phyloP scores from a whole-genome alignment of 345 rosid genomes.

The Barbarea vulgaris region DNA sequence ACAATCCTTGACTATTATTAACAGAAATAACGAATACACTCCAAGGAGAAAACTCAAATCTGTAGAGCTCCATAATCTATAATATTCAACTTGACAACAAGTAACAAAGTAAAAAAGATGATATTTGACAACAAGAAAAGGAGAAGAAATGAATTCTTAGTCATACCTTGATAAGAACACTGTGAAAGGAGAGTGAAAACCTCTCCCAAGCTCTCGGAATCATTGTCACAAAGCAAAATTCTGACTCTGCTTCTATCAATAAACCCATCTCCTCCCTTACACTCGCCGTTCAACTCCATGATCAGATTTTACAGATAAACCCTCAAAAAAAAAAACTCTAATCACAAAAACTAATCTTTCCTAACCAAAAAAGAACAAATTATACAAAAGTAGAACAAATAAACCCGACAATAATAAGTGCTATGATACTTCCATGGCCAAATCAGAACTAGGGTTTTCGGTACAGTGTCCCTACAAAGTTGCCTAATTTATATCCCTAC shows the following conservation, averaged over 20 bases:
- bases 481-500: slow-evolving; percentile 19
- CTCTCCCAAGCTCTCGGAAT: slow-evolving; percentile 70
- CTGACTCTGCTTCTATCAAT: slow-evolving; percentile 97
- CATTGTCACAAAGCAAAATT: slow-evolving; percentile 93
- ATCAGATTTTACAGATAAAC: slow-evolving; percentile 42
- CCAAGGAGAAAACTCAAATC: slow-evolving; percentile 1
- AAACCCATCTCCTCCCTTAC: slow-evolving; percentile 73
- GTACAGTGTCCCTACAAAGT: slow-evolving; percentile 29
- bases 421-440: slow-evolving; percentile 51
- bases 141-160: background rate
- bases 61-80: slow-evolving; percentile 8
- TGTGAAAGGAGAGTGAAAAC: slow-evolving; percentile 74
- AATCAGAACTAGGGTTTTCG: slow-evolving; percentile 28
- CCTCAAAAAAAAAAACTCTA: slow-evolving; percentile 10
- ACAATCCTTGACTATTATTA: background rate
- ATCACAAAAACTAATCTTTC: slow-evolving; percentile 20
- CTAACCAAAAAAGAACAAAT: background rate
- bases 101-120: slow-evolving; percentile 12
- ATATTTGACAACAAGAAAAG: background rate
- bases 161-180: slow-evolving; percentile 92
- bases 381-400: slow-evolving; percentile 10
- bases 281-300: slow-evolving; percentile 63
- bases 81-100: background rate
- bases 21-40: background rate
- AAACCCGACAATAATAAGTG: slow-evolving; percentile 17